A percentile compares a stretch with the other conserved stretches of the same genome.
These are phyloP conservation scores for Nectriaceae sp. DNA, from an alignment of 2,329 filamentous ascomycete genomes.

Conservation along the genomic window DNA sequence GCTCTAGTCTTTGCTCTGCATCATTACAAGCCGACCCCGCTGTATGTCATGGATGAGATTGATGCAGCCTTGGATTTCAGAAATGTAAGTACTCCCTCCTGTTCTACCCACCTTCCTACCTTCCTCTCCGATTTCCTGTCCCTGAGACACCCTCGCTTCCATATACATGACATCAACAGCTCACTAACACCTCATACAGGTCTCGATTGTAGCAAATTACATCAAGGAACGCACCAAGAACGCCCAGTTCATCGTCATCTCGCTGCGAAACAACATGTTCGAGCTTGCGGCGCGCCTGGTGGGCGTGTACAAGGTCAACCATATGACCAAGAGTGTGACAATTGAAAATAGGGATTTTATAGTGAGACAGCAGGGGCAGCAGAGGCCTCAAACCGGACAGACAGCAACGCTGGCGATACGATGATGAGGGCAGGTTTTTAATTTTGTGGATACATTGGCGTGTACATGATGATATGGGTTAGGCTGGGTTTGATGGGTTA, in stretches of 20 bases:
- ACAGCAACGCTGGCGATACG: conserved; percentile 39
- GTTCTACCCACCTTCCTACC: neutral
- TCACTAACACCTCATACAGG: conserved; percentile 50
- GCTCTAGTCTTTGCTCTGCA: conserved; percentile 97
- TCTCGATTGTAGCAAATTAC: conserved; percentile 96
- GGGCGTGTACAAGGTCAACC: conserved; percentile 98
- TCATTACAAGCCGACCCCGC: conserved; percentile 94
- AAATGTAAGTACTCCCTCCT: conserved; percentile 68
- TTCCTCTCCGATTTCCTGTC: neutral
- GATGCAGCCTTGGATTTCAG: conserved; percentile 96
- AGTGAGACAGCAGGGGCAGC: conserved; percentile 37
- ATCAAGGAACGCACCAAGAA: conserved; percentile 99
- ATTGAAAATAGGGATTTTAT: conserved; percentile 85
- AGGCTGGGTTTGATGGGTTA: conserved; percentile 20
- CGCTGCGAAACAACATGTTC: conserved; percentile 98
- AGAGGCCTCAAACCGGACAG: conserved; percentile 28
- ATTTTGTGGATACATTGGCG: conserved; percentile 9
- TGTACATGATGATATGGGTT: conserved; percentile 20
- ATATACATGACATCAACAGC: conserved; percentile 10
- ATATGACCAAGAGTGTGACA: conserved; percentile 94
- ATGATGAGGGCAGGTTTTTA: conserved; percentile 20
- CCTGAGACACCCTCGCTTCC: neutral
- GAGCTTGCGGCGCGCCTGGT: conserved; percentile 94
- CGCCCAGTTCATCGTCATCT: conserved; percentile 98
- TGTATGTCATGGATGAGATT: conserved; percentile 99